phyloP scores from a whole-genome alignment of 768 basidiomycete species.

The Austroboletus eburneus region DNA sequence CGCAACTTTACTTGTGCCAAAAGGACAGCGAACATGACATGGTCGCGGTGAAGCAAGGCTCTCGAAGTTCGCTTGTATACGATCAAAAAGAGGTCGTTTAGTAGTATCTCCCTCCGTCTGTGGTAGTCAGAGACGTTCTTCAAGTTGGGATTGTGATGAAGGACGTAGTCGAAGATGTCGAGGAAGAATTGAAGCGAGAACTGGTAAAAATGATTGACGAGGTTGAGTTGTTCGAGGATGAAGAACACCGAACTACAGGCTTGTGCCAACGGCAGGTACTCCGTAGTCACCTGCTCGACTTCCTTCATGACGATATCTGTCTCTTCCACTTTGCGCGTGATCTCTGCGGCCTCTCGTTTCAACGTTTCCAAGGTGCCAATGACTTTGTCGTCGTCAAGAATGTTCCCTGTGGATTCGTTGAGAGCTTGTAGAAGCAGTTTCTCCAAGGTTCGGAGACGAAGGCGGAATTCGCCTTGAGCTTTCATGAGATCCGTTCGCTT shows the following conservation, averaged over 20 bases:
- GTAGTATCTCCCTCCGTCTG: slow-evolving; percentile 70
- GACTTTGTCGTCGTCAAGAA: slow-evolving; percentile 98
- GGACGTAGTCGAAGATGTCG: slow-evolving; percentile 94
- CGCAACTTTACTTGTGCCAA: slow-evolving; percentile 87
- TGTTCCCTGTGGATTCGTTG: slow-evolving; percentile 95
- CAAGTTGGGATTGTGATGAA: slow-evolving; percentile 89
- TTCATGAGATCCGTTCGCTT: slow-evolving; percentile 97
- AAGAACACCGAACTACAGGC: slow-evolving; percentile 98
- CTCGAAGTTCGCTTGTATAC: slow-evolving; percentile 88
- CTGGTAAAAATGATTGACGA: slow-evolving; percentile 97
- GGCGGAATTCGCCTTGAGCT: slow-evolving; percentile 95
- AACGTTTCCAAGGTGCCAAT: slow-evolving; percentile 94
- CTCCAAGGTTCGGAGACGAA: slow-evolving; percentile 88
- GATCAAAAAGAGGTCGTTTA: slow-evolving; percentile 85
- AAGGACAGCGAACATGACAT: slow-evolving; percentile 85
- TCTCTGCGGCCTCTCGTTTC: slow-evolving; percentile 94
- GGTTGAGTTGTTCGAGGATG: slow-evolving; percentile 89
- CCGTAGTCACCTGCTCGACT: slow-evolving; percentile 91
- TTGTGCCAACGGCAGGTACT: slow-evolving; percentile 91
- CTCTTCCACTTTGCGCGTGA: slow-evolving; percentile 93
- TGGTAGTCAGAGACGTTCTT: slow-evolving; percentile 70
- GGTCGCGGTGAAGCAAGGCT: slow-evolving; percentile 84
- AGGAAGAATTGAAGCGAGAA: slow-evolving; percentile 98
- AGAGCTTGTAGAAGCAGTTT: slow-evolving; percentile 90
- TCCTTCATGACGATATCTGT: slow-evolving; percentile 95